These are phyloP conservation scores for Vinca minor DNA, from an alignment of 257 asterid species.

Conservation along the genomic window DNA sequence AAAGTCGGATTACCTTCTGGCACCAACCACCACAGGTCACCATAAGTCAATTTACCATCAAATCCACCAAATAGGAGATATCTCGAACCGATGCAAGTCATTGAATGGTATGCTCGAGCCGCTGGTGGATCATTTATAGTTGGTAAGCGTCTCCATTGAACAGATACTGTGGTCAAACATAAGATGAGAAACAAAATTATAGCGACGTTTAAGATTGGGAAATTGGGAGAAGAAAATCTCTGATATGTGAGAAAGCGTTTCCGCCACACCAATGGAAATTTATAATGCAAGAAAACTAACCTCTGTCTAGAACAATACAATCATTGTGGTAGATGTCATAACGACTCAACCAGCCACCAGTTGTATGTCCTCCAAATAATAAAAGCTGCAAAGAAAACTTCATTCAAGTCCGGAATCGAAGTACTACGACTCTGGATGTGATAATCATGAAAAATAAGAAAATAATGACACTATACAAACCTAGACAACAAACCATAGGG, in stretches of 20 bases:
- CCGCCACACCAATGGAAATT: background rate
- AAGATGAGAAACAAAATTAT: background rate
- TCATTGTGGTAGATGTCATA: conserved; percentile 89
- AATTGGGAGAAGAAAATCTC: background rate
- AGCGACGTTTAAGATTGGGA: background rate
- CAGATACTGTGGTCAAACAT: conserved; percentile 51
- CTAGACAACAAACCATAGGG: background rate
- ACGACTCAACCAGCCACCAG: conserved; percentile 99
- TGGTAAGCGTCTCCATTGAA: conserved; percentile 84
- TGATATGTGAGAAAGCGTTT: background rate
- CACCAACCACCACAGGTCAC: conserved; percentile 99
- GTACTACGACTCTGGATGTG: conserved; percentile 8
- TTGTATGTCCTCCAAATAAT: conserved; percentile 97
- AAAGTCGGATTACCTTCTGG: conserved; percentile 58
- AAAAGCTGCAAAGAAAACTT: conserved; percentile 54
- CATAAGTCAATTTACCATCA: conserved; percentile 85
- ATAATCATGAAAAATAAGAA: background rate
- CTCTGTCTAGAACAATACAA: conserved; percentile 87
- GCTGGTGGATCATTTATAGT: conserved; percentile 72
- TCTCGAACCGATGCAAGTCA: conserved; percentile 69
- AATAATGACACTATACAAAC: background rate
- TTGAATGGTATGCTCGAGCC: conserved; percentile 95
- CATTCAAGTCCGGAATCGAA: conserved; percentile 11
- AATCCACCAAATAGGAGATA: conserved; percentile 88
- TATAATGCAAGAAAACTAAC: conserved; percentile 31